These are phyloP conservation scores for Aspergillus nomiae DNA, from an alignment of 2,329 filamentous ascomycete genomes.

Conservation along the genomic window DNA sequence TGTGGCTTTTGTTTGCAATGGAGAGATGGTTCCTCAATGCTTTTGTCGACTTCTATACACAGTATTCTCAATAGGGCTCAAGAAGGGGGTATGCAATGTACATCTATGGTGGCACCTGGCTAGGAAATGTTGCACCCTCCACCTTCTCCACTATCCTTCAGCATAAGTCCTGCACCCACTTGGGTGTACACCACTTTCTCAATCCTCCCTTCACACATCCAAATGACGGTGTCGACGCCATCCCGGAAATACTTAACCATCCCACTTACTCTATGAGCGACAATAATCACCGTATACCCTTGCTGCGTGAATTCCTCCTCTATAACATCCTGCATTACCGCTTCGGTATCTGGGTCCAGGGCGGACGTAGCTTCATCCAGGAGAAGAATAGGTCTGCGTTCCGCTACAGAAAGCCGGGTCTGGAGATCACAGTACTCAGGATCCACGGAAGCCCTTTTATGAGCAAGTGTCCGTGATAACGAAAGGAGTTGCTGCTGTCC, in stretches of 20 bases:
- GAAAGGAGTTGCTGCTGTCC: constrained; percentile 2
- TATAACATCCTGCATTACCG: neutral
- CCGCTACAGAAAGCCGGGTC: no score
- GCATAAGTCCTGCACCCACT: neutral
- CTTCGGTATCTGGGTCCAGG: neutral
- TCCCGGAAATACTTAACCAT: neutral
- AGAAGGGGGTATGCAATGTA: neutral
- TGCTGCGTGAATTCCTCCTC: neutral
- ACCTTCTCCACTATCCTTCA: neutral
- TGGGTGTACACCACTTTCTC: neutral
- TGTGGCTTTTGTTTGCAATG: neutral
- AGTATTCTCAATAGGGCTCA: no score
- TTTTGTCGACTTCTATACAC: accelerated
- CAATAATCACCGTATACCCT: neutral
- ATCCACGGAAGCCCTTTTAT: neutral
- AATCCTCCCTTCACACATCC: neutral
- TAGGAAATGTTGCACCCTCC: neutral
- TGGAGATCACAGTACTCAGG: neutral
- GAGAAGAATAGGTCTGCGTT: neutral
- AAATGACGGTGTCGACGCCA: neutral
- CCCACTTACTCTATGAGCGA: neutral
- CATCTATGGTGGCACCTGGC: neutral
- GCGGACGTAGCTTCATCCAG: constrained; percentile 7
- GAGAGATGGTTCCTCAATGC: neutral
- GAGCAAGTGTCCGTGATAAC: neutral